These are phyloP conservation scores for Osmanthus fragrans DNA, from an alignment of 257 asterid genomes.

Conservation along the genomic window DNA sequence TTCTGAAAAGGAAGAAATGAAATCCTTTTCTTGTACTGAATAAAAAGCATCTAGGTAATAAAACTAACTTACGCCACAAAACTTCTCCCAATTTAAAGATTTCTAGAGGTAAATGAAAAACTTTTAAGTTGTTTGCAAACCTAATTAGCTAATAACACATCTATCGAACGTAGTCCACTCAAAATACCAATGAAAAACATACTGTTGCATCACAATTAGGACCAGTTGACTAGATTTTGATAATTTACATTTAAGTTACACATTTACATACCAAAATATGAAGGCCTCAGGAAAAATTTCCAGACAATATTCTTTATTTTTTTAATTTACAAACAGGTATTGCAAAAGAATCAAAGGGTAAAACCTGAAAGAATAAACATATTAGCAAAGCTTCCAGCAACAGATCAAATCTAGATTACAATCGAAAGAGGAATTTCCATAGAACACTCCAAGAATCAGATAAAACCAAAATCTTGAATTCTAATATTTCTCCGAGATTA, in stretches of 20 bases:
- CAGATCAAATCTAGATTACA: background rate
- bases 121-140: background rate
- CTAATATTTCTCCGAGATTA: conserved; percentile 5
- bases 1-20: background rate
- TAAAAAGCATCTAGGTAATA: background rate
- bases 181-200: conserved; percentile 8
- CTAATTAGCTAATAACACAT: background rate
- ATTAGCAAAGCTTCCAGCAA: background rate
- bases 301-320: background rate
- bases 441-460: background rate
- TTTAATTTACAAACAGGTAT: too few relatives aligned
- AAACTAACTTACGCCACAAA: background rate
- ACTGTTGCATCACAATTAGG: background rate
- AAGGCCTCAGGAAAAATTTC: background rate
- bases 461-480: background rate
- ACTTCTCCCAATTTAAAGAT: background rate
- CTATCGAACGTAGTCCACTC: background rate
- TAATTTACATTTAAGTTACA: too few relatives aligned
- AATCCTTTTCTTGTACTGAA: background rate
- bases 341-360: background rate
- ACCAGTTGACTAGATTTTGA: background rate
- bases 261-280: background rate
- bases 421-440: background rate
- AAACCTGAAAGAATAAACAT: background rate
- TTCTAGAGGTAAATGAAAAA: background rate